phyloP scores from a whole-genome alignment of 2,329 filamentous ascomycete genomes.

The Trichoderma citrinoviride region DNA sequence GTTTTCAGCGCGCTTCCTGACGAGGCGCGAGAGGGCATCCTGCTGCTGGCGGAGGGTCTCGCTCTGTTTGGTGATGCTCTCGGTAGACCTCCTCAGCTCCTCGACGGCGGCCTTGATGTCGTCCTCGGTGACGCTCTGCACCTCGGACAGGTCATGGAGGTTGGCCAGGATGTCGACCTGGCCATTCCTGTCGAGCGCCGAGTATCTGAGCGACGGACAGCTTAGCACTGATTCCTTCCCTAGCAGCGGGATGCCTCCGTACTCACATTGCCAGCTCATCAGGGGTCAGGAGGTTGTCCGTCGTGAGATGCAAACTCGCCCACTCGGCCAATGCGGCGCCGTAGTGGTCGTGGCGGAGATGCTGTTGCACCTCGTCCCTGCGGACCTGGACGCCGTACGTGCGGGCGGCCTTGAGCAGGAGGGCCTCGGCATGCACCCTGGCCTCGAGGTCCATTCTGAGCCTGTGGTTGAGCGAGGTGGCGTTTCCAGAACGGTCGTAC shows the following conservation, averaged over 20 bases:
- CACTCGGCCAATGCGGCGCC: constrained; percentile 45
- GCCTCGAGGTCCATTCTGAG: constrained; percentile 31
- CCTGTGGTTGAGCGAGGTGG: constrained; percentile 36
- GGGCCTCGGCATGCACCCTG: constrained; percentile 33
- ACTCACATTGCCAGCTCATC: constrained; percentile 55
- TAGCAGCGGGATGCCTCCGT: neutral
- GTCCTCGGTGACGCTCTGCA: constrained; percentile 54
- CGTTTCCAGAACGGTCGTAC: constrained; percentile 28
- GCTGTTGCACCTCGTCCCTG: constrained; percentile 40
- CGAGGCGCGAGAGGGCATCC: constrained; percentile 54
- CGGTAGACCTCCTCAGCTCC: constrained; percentile 63
- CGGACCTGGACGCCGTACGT: constrained; percentile 33
- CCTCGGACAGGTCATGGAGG: constrained; percentile 44
- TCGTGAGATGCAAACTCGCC: constrained; percentile 47
- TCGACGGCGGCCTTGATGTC: constrained; percentile 61
- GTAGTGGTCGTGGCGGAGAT: constrained; percentile 37
- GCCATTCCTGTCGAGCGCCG: constrained; percentile 47
- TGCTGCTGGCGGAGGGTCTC: constrained; percentile 61
- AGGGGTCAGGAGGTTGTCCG: constrained; percentile 52
- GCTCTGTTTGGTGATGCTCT: constrained; percentile 61
- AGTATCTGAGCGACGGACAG: constrained; percentile 43
- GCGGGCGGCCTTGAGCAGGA: constrained; percentile 36
- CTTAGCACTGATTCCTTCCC: constrained; percentile 13
- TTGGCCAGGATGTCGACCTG: constrained; percentile 46
- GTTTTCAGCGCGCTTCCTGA: constrained; percentile 40